Conservation (phyloP, 2,329 filamentous ascomycete genomes). For the Fusarium devonianum region DNA sequence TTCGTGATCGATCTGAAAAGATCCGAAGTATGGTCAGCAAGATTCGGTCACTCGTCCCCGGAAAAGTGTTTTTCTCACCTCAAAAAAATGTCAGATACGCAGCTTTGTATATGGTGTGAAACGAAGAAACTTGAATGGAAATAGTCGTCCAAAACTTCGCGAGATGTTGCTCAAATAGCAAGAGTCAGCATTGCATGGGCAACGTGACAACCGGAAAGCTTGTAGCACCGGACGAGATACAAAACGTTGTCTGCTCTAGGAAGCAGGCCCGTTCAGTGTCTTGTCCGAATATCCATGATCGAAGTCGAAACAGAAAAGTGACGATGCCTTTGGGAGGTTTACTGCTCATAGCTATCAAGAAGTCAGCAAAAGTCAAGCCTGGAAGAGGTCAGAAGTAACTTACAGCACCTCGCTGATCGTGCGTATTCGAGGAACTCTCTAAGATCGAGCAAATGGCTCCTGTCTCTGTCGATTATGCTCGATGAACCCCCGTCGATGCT, state of each 20-base stretch:
- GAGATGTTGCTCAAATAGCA: background rate
- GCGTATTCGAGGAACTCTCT: too few relatives aligned
- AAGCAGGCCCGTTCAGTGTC: background rate
- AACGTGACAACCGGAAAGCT: background rate
- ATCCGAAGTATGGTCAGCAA: too few relatives aligned
- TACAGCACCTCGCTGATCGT: background rate
- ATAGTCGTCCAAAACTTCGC: background rate
- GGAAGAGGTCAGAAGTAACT: background rate
- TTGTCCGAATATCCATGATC: background rate
- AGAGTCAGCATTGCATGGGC: background rate
- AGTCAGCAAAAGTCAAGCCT: background rate
- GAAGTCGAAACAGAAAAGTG: background rate
- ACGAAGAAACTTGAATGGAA: too few relatives aligned
- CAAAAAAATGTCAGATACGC: too few relatives aligned
- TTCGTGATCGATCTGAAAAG: too few relatives aligned
- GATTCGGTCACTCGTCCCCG: too few relatives aligned
- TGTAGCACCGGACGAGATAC: background rate
- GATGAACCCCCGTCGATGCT: constrained; percentile 30
- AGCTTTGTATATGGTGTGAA: too few relatives aligned
- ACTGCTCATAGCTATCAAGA: background rate
- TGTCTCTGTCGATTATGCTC: background rate
- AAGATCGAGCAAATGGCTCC: too few relatives aligned
- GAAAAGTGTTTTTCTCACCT: too few relatives aligned
- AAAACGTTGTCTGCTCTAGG: background rate
- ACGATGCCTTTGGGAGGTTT: too few relatives aligned